Evolutionary conservation across 768 basidiomycete genomes (phyloP).

Genomic region (Lactarius sp.): DNA sequence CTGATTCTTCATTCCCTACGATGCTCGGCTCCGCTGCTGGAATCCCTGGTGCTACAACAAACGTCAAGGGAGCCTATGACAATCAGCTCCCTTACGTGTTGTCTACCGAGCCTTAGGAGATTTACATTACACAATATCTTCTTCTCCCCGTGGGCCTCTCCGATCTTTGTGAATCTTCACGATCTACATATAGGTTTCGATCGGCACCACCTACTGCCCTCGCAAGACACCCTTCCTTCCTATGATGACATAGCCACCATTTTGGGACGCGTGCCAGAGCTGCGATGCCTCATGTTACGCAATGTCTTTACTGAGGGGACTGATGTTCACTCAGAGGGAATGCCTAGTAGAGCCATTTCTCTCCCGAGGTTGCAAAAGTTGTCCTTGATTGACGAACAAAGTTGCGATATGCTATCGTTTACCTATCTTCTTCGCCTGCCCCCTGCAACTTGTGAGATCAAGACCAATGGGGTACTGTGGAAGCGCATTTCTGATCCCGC

Average conservation of each 20-base stretch:
- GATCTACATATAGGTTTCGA: conserved; percentile 6
- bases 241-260: neutral
- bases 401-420: neutral
- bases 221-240: neutral
- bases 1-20: neutral
- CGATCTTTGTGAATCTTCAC: neutral
- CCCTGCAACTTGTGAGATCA: conserved; percentile 2
- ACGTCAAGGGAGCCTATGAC: conserved; percentile 3
- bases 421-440: neutral
- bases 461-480: neutral
- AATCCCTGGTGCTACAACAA: conserved; percentile 1
- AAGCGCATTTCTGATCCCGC: neutral
- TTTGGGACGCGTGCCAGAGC: neutral
- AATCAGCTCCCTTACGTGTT: neutral
- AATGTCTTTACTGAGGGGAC: neutral
- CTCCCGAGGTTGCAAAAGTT: conserved; percentile 1
- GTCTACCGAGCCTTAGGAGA: conserved; percentile 9
- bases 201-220: neutral
- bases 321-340: neutral
- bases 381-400: conserved; percentile 3
- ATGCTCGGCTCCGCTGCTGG: neutral
- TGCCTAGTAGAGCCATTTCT: neutral
- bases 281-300: neutral
- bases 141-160: conserved; percentile 6
- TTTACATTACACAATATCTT: conserved; percentile 1